A percentile compares a stretch with the other conserved stretches of the same genome.
phyloP scores from a whole-genome alignment of 192 early-diverging fungal species.

The Glomus cerebriforme region DNA sequence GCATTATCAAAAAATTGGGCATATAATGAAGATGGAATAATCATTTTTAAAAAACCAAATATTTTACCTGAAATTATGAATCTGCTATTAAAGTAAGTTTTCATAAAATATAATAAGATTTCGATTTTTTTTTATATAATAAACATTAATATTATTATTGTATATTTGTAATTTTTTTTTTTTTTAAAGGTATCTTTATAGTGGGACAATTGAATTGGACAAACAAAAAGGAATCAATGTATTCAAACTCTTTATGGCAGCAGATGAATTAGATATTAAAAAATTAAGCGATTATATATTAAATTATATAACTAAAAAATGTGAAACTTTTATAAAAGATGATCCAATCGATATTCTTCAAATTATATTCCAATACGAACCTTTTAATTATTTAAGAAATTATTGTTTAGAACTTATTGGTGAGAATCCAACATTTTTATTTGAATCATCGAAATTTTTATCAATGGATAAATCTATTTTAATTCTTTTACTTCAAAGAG shows the following conservation, averaged over 20 bases:
- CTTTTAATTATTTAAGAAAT: background rate
- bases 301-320: background rate
- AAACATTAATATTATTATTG: no score
- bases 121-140: no score
- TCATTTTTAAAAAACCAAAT: no score
- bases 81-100: no score
- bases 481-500: background rate
- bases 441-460: constrained; percentile 2
- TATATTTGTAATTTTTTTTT: no score
- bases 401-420: background rate
- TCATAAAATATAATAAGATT: no score
- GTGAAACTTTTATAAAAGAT: background rate
- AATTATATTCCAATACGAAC: constrained; percentile 4
- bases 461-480: background rate
- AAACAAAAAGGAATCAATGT: background rate
- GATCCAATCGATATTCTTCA: background rate
- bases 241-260: constrained; percentile 12
- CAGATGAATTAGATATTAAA: constrained; percentile 26
- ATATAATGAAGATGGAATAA: no score
- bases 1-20: background rate
- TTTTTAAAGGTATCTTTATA: constrained; percentile 23
- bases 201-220: constrained; percentile 12
- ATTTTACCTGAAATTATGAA: no score
- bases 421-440: background rate
- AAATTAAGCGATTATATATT: background rate